Conservation (phyloP, 2,329 filamentous ascomycete genomes). For the Aspergillus aculeatus region DNA sequence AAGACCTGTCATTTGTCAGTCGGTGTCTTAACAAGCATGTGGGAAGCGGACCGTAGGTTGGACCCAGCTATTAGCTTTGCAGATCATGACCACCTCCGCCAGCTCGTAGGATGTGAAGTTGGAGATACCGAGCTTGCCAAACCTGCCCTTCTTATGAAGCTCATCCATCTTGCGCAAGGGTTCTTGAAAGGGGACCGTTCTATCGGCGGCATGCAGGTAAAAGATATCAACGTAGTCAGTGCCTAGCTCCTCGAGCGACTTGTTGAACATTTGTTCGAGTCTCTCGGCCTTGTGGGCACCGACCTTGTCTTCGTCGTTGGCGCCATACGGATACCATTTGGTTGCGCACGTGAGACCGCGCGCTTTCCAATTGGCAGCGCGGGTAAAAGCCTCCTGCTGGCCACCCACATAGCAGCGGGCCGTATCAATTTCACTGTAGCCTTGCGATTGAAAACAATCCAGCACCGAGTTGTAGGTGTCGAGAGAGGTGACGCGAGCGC, state of each 20-base stretch:
- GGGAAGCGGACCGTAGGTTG: conserved; percentile 3
- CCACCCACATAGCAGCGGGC: conserved; percentile 5
- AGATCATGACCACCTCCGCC: conserved; percentile 7
- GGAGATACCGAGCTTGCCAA: conserved; percentile 6
- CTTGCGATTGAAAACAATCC: conserved; percentile 2
- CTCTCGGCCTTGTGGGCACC: conserved; percentile 6
- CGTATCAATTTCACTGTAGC: conserved; percentile 11
- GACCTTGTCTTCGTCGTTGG: not conserved
- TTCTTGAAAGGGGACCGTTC: conserved; percentile 6
- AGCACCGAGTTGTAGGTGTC: conserved; percentile 2
- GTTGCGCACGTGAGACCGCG: conserved; percentile 7
- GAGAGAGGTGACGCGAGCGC: conserved; percentile 10
- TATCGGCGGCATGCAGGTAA: conserved; percentile 10
- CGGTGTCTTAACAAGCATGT: no score
- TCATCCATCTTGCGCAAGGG: conserved; percentile 4
- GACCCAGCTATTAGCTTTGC: conserved; percentile 5
- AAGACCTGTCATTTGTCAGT: no score
- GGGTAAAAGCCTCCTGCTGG: conserved; percentile 9
- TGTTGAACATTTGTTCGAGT: conserved; percentile 2
- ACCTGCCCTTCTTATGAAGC: conserved; percentile 6
- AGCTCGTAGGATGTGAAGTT: conserved; percentile 10
- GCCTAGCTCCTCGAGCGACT: conserved; percentile 5
- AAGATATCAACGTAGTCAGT: conserved; percentile 10
- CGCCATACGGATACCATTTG: conserved; percentile 8
- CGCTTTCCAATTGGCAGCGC: conserved; percentile 9